Evolutionary conservation across 305 asterid species (phyloP).

Genomic region (Stenogyne calaminthoides): DNA sequence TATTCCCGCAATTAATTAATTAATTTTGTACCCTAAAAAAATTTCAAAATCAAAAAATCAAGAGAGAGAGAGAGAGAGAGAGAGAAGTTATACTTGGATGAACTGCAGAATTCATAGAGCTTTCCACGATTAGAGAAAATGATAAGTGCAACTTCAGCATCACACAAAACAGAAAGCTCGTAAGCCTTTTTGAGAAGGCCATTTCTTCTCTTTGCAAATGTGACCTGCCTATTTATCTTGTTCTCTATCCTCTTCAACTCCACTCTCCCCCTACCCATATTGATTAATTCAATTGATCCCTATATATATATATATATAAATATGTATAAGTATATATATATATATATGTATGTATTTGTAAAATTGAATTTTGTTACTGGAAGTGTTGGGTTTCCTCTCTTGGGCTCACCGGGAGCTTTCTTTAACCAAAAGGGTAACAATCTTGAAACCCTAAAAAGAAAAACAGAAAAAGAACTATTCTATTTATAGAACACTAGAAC

Average conservation of each 20-base stretch:
- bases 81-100: conserved; percentile 50
- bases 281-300: neutral
- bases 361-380: neutral
- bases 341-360: neutral
- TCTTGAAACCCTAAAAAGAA: conserved; percentile 56
- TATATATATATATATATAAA: neutral
- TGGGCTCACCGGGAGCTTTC: conserved; percentile 33
- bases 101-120: conserved; percentile 92
- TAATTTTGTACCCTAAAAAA: neutral
- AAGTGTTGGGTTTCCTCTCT: conserved; percentile 34
- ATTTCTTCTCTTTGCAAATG: conserved; percentile 88
- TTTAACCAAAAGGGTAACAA: conserved; percentile 44
- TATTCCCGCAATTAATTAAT: neutral
- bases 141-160: conserved; percentile 82
- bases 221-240: conserved; percentile 89
- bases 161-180: conserved; percentile 79
- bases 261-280: conserved; percentile 92
- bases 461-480: conserved; percentile 28
- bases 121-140: conserved; percentile 91
- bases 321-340: no score
- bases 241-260: conserved; percentile 93
- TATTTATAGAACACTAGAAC: conserved; percentile 32
- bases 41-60: neutral
- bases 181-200: conserved; percentile 82
- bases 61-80: conserved; percentile 6